Conservation (phyloP, 306 rosid species). For the Cucurbita moschata region DNA sequence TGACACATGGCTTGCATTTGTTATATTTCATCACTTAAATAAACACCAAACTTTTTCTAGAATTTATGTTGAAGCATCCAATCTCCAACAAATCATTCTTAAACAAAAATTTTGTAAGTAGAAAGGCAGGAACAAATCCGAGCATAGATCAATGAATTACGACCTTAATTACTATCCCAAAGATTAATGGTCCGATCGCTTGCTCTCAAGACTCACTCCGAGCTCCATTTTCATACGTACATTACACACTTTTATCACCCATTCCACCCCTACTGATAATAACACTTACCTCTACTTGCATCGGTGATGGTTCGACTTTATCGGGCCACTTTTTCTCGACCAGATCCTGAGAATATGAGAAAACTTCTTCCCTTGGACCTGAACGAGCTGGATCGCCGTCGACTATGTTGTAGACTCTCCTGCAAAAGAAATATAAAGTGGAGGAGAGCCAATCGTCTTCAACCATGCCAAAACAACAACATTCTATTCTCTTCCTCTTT, state of each 20-base stretch:
- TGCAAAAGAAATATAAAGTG: constrained; percentile 11
- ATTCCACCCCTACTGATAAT: constrained; percentile 4
- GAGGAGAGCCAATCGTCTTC: too few species aligned
- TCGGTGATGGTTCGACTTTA: constrained; percentile 13
- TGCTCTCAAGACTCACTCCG: constrained; percentile 27
- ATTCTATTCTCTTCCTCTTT: too few species aligned
- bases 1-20: too few species aligned
- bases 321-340: constrained; percentile 66
- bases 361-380: constrained; percentile 70
- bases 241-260: constrained; percentile 61
- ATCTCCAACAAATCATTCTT: too few species aligned
- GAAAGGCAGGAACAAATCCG: not conserved
- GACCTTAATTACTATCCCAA: not conserved
- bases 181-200: not conserved
- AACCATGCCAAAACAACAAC: too few species aligned
- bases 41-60: too few species aligned
- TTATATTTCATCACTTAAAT: too few species aligned
- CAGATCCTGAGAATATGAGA: constrained; percentile 53
- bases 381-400: constrained; percentile 76
- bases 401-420: constrained; percentile 55
- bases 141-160: too few species aligned
- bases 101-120: not conserved
- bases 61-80: too few species aligned
- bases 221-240: constrained; percentile 55
- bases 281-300: not conserved